Evolutionary conservation across 2,329 filamentous ascomycete genomes (phyloP).

Genomic region (Fusarium algeriense): DNA sequence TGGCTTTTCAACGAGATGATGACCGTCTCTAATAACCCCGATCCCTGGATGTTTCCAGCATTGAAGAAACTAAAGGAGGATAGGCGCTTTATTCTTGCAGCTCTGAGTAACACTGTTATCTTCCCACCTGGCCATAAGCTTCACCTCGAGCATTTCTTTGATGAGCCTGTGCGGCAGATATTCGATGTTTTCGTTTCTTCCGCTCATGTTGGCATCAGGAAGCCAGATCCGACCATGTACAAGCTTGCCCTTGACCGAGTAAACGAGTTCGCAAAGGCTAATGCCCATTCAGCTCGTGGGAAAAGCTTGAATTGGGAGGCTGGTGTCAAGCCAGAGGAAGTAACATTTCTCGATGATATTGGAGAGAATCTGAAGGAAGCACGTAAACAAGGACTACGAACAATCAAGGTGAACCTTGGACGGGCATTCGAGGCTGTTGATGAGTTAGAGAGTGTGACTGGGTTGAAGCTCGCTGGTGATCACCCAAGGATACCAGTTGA

Average conservation of each 20-base stretch:
- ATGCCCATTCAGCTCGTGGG: slow-evolving; percentile 57
- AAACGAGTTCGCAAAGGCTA: slow-evolving; percentile 70
- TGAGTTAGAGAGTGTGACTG: slow-evolving; percentile 81
- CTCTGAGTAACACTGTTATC: slow-evolving; percentile 89
- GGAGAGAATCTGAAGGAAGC: slow-evolving; percentile 91
- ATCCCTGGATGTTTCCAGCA: slow-evolving; percentile 91
- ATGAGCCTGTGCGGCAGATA: slow-evolving; percentile 69
- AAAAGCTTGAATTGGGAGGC: slow-evolving; percentile 58
- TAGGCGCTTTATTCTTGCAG: slow-evolving; percentile 78
- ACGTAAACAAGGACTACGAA: slow-evolving; percentile 79
- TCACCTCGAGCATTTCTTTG: slow-evolving; percentile 62
- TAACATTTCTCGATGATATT: slow-evolving; percentile 94
- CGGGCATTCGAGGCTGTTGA: slow-evolving; percentile 83
- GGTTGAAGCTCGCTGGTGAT: slow-evolving; percentile 70
- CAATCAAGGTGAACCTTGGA: slow-evolving; percentile 86
- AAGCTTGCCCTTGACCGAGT: slow-evolving; percentile 76
- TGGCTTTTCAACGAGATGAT: slow-evolving; percentile 94
- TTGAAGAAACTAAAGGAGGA: slow-evolving; percentile 75
- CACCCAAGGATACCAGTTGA: slow-evolving; percentile 64
- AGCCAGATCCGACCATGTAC: slow-evolving; percentile 88
- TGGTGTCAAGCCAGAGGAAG: slow-evolving; percentile 71
- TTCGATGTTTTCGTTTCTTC: slow-evolving; percentile 93
- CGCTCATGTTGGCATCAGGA: slow-evolving; percentile 87
- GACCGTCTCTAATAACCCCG: slow-evolving; percentile 74
- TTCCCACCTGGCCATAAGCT: slow-evolving; percentile 82